Base-by-base conservation (phyloP, 495 filamentous ascomycete species). In the Neurospora sp. region DNA sequence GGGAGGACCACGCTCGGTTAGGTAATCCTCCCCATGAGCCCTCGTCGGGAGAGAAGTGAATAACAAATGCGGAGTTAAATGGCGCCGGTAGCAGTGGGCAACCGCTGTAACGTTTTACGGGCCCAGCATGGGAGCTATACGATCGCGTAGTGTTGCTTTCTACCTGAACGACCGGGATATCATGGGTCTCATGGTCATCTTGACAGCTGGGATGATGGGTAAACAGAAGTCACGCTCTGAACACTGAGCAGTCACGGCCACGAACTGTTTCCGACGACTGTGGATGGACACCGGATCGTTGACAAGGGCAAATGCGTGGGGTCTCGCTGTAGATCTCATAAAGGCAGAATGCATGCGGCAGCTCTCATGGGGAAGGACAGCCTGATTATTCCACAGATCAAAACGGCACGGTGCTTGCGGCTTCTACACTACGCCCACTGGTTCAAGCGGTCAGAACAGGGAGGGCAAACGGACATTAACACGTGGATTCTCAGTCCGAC, bases 91-190 rank as follows among this genome's bases (percentile, higher is more conserved):
- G 59, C 16, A 31, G 9, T 37, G 35, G 41, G 18, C 37, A 47
- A 68, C 27, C 39, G 39, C 20, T 74, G 73, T 38, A 69, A 74
- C 70, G 73, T 74, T 38, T 9, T 53, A 72, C 73, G 18, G 53
- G 53, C 53, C 53, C 27, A 65, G 53, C 14, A 65, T 65, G 53
- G 53, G 53, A 65, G 53, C 53, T 31, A 65, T 65, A 65, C 53
- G 27, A 65, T 65, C 53, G 27, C 53, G 53, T 65, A 65, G 53
- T 65, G 53, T 35, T 65, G 27, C 53, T 65, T 37, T 27, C 27
- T 65, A 35, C 53, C 31, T 65, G 14, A 14, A 18, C 27, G 27
- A 18, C 53, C 27, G 27, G 53, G 53, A 35, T 65, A 31, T 65
- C 31, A 35, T 7, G 14, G 53, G 14, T 65, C 53, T 35, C 53